These are phyloP conservation scores for Picochlorum sp. DNA, from an alignment of 139 green algal genomes.

Conservation along the genomic window DNA sequence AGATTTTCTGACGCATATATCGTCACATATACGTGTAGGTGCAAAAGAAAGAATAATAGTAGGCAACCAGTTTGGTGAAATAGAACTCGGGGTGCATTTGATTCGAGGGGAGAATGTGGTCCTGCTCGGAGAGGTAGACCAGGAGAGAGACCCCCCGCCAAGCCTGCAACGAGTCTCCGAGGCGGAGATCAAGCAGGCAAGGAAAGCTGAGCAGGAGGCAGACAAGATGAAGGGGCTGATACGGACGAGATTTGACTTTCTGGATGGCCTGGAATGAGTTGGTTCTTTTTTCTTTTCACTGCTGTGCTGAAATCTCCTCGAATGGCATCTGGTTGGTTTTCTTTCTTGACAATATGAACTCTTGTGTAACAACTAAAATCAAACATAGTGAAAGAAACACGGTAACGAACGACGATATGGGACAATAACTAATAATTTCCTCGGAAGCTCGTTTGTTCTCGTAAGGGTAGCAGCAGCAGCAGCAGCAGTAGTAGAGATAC, in stretches of 20 bases:
- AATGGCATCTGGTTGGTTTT: too few relatives aligned
- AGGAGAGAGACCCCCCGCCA: conserved; percentile 34
- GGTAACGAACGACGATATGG: too few relatives aligned
- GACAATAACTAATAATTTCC: too few relatives aligned
- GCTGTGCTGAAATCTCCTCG: too few relatives aligned
- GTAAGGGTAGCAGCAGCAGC: not conserved
- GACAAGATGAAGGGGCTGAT: conserved; percentile 59
- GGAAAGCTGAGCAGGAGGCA: conserved; percentile 59
- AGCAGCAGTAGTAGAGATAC: not conserved
- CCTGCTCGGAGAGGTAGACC: conserved; percentile 62
- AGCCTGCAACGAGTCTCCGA: conserved; percentile 32
- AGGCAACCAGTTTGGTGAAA: conserved; percentile 52
- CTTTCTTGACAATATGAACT: too few relatives aligned
- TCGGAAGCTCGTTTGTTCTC: too few relatives aligned
- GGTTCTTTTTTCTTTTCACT: too few relatives aligned
- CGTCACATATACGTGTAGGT: not conserved
- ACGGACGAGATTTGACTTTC: conserved; percentile 61
- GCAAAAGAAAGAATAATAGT: conserved; percentile 69
- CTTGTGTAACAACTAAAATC: too few relatives aligned
- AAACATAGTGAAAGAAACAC: too few relatives aligned
- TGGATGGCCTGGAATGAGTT: conserved; percentile 31
- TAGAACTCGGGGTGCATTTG: conserved; percentile 24
- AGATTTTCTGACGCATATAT: not conserved
- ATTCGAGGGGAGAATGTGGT: conserved; percentile 80
- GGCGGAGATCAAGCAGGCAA: conserved; percentile 52